Base-by-base conservation (phyloP, 352 stramenopile species). In the Phytophthora lateralis region DNA sequence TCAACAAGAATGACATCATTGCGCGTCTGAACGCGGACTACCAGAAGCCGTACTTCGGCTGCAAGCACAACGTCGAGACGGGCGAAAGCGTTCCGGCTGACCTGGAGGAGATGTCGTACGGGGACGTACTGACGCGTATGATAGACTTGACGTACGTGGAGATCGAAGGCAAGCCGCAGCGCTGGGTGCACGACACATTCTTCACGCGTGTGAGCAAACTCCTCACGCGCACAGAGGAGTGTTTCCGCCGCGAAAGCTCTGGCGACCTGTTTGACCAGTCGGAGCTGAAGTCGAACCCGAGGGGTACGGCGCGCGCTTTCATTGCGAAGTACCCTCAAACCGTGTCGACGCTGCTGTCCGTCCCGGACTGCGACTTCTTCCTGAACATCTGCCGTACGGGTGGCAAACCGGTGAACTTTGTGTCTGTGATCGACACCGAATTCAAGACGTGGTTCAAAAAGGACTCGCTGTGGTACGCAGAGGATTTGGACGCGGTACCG, bases 391-490 rank as follows among this genome's bases (percentile, higher is more conserved):
- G 89, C 68, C 86, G 85, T 18, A 80, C 77, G 11, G 80, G 85
- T 41, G 88, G 88, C 21, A 97, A 96, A 63, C 88, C 89, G 0
- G 89, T 96, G 32, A 94, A 93, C 61, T 97, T 97, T 41, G 72
- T 97, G 18, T 85, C 89, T 32, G 73, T 78, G 6, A 85, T 97
- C 18, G 85, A 96, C 78, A 74, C 67, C 21, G 89, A 96, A 32
- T 76, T 97, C 45, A 79, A 80, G 55, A 90, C 76, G 7, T 96
- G 85, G 85, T 93, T 96, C 66, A 96, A 93, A 76, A 96, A 94
- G 67, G 89, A 97, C 58, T 96, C 86, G 43, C 62, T 97, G 15
- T 97, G 89, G 89, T 97, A 93, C 75, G 95, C 86, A 37, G 88
- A 97, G 60, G 85, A 96, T 35, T 62, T 96, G 55, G 88, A 96